Percentiles rank a stretch among this genome's conserved stretches.
Evolutionary conservation across 2,329 filamentous ascomycete genomes (phyloP).

Genomic region (Microdochium bolleyi): DNA sequence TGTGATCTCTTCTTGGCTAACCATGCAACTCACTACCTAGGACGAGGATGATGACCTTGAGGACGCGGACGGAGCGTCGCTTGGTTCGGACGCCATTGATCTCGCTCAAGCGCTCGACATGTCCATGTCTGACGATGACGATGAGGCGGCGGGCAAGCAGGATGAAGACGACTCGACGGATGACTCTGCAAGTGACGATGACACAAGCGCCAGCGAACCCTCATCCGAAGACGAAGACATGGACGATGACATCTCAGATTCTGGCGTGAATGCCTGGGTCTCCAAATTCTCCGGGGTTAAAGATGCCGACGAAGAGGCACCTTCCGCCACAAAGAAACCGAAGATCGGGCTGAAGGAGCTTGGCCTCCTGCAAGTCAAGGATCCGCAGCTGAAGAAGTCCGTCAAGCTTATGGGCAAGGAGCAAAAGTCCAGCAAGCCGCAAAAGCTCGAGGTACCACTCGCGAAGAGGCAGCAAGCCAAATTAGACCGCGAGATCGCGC

Average conservation of each 20-base stretch:
- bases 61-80: conserved; percentile 49
- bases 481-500: conserved; percentile 73
- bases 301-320: conserved; percentile 40
- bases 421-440: conserved; percentile 46
- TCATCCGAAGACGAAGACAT: conserved; percentile 25
- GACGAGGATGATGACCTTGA: conserved; percentile 45
- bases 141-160: conserved; percentile 39
- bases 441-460: conserved; percentile 75
- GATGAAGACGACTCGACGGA: conserved; percentile 34
- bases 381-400: conserved; percentile 69
- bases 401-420: conserved; percentile 67
- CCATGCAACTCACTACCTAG: no score
- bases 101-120: conserved; percentile 46
- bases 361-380: conserved; percentile 60
- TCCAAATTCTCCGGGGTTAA: conserved; percentile 60
- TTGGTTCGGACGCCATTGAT: conserved; percentile 52
- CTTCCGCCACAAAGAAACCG: conserved; percentile 46
- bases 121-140: conserved; percentile 36
- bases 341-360: conserved; percentile 73
- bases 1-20: no score
- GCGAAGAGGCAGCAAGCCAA: conserved; percentile 81
- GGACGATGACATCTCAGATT: conserved; percentile 40
- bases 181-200: conserved; percentile 17
- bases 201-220: conserved; percentile 29
- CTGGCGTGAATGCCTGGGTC: conserved; percentile 41